These are phyloP conservation scores for Dictyostelium discoideum DNA, from an alignment of 78 protist species.

Conservation along the genomic window DNA sequence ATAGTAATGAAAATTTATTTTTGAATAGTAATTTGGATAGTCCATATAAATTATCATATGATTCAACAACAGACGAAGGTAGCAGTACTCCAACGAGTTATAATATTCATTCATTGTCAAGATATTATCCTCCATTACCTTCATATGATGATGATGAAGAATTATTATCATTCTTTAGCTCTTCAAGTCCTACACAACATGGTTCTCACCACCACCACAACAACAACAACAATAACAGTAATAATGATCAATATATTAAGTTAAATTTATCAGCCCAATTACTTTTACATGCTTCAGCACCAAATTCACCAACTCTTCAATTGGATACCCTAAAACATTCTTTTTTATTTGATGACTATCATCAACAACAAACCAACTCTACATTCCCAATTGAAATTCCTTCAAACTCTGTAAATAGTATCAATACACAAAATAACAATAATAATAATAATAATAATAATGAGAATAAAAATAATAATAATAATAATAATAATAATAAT, in stretches of 20 bases:
- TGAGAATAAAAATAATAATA: background rate
- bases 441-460: background rate
- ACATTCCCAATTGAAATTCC: constrained; percentile 54
- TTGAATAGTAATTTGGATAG: constrained; percentile 51
- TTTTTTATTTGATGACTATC: constrained; percentile 11
- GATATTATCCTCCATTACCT: constrained; percentile 78
- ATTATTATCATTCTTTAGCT: constrained; percentile 42
- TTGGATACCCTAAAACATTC: background rate
- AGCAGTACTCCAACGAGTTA: background rate
- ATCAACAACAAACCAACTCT: background rate
- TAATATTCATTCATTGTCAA: constrained; percentile 37
- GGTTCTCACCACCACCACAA: background rate
- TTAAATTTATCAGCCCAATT: constrained; percentile 56
- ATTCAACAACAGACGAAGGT: background rate
- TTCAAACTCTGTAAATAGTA: background rate
- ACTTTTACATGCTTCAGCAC: constrained; percentile 31
- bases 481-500: background rate
- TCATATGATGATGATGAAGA: constrained; percentile 82
- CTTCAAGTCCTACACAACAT: background rate
- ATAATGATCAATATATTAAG: background rate
- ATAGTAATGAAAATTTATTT: constrained; percentile 4
- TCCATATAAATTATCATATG: constrained; percentile 43
- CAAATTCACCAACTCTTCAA: constrained; percentile 15
- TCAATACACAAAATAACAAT: background rate
- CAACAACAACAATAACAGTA: background rate